Conservation (phyloP, 2,329 filamentous ascomycete species). For the Neopestalotiopsis rosae region DNA sequence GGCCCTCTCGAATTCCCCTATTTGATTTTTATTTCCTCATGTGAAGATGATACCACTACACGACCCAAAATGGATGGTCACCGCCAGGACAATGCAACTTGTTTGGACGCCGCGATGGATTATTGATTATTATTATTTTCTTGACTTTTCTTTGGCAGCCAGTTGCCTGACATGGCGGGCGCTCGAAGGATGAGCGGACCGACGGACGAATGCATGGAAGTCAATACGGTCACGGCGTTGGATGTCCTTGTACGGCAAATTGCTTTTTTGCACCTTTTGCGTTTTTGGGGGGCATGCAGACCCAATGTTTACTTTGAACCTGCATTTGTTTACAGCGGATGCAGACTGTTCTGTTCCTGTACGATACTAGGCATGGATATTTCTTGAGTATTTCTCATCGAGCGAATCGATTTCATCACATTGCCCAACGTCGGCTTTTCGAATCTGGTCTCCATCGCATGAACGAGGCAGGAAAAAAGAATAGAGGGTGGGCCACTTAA, state of each 20-base stretch:
- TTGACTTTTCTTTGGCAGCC: not conserved
- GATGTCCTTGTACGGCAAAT: constrained; percentile 1
- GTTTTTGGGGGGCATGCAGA: not conserved
- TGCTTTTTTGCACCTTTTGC: not conserved
- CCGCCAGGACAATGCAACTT: constrained; percentile 5
- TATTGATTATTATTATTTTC: not conserved
- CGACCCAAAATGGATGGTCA: constrained; percentile 10
- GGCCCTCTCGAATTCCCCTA: constrained; percentile 5
- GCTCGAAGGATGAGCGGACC: not conserved
- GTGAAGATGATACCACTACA: constrained; percentile 22
- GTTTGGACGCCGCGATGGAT: constrained; percentile 3
- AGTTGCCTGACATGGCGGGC: not conserved
- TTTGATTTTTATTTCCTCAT: constrained; percentile 11
- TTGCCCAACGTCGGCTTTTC: not conserved
- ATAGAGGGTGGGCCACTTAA: constrained; percentile 17
- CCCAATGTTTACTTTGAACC: not conserved
- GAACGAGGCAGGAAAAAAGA: constrained; percentile 6
- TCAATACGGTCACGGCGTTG: constrained; percentile 11
- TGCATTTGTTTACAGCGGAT: constrained; percentile 5
- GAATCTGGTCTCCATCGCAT: not conserved
- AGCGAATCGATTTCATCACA: not conserved
- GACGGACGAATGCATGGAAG: constrained; percentile 10
- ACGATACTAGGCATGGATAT: not conserved
- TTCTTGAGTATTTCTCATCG: not conserved
- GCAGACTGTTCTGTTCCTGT: constrained; percentile 5